phyloP scores from a whole-genome alignment of 768 basidiomycete species.

The Hypholoma sublateritium region DNA sequence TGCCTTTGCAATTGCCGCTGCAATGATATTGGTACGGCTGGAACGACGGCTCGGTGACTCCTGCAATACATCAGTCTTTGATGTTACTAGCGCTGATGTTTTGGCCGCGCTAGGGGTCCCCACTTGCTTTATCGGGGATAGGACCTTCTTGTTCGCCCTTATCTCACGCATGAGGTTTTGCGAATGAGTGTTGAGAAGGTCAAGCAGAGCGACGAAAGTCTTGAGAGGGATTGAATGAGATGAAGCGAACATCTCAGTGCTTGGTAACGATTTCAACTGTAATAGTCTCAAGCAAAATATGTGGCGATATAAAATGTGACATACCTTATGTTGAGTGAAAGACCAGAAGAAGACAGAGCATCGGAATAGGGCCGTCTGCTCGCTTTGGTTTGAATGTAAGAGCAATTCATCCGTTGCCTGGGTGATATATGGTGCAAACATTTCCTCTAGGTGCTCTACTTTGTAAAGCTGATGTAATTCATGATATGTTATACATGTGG shows the following conservation, averaged over 20 bases:
- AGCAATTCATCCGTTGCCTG: constrained; percentile 35
- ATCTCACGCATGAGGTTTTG: no score
- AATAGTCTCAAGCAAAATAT: background rate
- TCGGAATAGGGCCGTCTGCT: constrained; percentile 25
- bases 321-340: constrained; percentile 38
- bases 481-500: background rate
- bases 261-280: constrained; percentile 13
- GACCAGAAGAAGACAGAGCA: constrained; percentile 49
- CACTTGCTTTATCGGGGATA: background rate
- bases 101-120: background rate
- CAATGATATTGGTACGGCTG: background rate
- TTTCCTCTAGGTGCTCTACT: constrained; percentile 9
- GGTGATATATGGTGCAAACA: constrained; percentile 25
- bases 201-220: constrained; percentile 20
- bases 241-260: constrained; percentile 20
- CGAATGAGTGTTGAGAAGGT: constrained; percentile 20
- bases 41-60: constrained; percentile 10
- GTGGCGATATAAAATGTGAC: constrained; percentile 2
- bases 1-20: background rate
- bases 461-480: background rate
- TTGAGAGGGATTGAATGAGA: constrained; percentile 22
- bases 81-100: background rate
- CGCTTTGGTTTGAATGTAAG: constrained; percentile 17
- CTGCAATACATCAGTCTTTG: constrained; percentile 7
- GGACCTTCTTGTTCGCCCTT: no score